Conservation (phyloP, 306 rosid genomes). For the Geum urbanum region DNA sequence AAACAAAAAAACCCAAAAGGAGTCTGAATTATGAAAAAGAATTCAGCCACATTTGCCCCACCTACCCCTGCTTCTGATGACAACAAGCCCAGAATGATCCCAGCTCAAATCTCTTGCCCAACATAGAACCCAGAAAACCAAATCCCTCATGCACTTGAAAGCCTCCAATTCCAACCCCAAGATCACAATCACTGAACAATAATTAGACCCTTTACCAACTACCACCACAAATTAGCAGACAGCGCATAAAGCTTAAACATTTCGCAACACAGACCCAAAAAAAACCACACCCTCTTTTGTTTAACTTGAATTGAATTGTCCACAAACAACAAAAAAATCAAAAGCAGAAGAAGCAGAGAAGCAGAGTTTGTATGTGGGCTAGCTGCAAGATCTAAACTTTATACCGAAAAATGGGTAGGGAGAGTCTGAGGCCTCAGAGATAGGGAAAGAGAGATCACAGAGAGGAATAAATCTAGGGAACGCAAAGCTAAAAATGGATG, state of each 20-base stretch:
- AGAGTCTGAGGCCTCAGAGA: constrained; percentile 11
- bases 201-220: constrained; percentile 28
- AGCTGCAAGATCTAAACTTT: constrained; percentile 49
- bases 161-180: constrained; percentile 33
- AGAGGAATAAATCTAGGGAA: constrained; percentile 61
- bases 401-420: constrained; percentile 53
- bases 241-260: constrained; percentile 27
- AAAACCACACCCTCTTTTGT: background rate
- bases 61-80: constrained; percentile 82
- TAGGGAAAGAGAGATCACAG: constrained; percentile 7
- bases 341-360: constrained; percentile 20
- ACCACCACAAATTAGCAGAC: constrained; percentile 48
- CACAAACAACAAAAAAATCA: constrained; percentile 5
- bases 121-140: constrained; percentile 49
- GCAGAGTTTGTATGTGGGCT: constrained; percentile 26
- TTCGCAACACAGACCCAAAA: constrained; percentile 18
- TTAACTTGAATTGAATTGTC: background rate
- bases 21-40: constrained; percentile 17
- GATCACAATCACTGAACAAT: constrained; percentile 30
- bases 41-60: constrained; percentile 94
- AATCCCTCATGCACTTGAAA: constrained; percentile 65
- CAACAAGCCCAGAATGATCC: constrained; percentile 68
- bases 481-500: background rate
- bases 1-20: background rate
- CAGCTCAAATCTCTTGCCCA: constrained; percentile 46